Percentiles rank a stretch among this genome's conserved stretches.
Evolutionary conservation across 2,329 filamentous ascomycete species (phyloP).

Genomic region (Fusarium luffae): DNA sequence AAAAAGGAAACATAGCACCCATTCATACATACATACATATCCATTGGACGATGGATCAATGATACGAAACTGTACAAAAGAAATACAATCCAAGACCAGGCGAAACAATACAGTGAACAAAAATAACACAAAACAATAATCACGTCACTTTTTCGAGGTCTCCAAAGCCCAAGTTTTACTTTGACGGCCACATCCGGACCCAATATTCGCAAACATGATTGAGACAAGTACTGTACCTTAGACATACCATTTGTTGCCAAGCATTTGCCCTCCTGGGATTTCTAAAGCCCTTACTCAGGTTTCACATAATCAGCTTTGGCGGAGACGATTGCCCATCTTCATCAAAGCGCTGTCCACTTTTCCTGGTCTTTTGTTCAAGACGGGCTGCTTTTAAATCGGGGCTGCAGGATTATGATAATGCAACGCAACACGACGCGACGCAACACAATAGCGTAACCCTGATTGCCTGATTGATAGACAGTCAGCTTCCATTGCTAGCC

Average conservation of each 20-base stretch:
- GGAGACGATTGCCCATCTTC: conserved; percentile 23
- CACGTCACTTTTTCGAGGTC: conserved; percentile 9
- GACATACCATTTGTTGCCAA: conserved; percentile 6
- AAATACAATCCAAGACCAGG: background rate
- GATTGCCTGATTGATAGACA: background rate
- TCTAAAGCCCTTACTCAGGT: conserved; percentile 9
- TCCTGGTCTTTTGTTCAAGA: background rate
- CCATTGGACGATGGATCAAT: background rate
- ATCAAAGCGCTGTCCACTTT: conserved; percentile 23
- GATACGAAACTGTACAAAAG: conserved; percentile 4
- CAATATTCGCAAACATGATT: conserved; percentile 26
- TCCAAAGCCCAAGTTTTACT: conserved; percentile 17
- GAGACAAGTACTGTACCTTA: background rate
- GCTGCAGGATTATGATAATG: conserved; percentile 13
- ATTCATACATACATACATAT: background rate
- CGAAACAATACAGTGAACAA: background rate
- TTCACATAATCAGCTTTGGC: conserved; percentile 29
- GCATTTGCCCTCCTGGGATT: background rate
- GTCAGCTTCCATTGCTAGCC: background rate
- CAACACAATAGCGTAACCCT: background rate
- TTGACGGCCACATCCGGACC: conserved; percentile 17
- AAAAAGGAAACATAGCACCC: conserved; percentile 3
- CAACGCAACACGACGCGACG: conserved; percentile 10
- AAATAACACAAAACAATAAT: conserved; percentile 18
- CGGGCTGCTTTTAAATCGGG: conserved; percentile 13